phyloP scores from a whole-genome alignment of 805 yeast species.

The Saccharomycopsis fibuligera region DNA sequence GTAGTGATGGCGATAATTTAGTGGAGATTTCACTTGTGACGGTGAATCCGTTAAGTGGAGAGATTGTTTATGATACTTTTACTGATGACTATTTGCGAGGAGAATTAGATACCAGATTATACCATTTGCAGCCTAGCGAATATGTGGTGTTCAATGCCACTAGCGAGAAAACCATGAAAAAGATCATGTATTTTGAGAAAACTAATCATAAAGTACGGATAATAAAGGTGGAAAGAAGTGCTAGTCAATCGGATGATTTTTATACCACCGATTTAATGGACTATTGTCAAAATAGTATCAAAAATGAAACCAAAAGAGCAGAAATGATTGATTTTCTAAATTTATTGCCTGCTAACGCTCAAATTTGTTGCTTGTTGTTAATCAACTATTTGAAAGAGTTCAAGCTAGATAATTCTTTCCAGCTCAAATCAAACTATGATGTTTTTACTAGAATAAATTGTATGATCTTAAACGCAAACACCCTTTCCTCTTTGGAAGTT shows the following conservation, averaged over 20 bases:
- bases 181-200: constrained; percentile 2
- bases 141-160: constrained; percentile 42
- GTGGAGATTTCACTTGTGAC: constrained; percentile 45
- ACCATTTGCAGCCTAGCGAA: constrained; percentile 75
- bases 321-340: constrained; percentile 3
- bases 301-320: background rate
- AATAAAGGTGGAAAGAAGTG: constrained; percentile 6
- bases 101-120: constrained; percentile 66
- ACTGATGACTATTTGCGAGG: constrained; percentile 49
- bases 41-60: constrained; percentile 69
- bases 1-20: constrained; percentile 2
- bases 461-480: constrained; percentile 56
- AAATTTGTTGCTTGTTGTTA: constrained; percentile 40
- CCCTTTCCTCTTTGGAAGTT: constrained; percentile 68
- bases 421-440: constrained; percentile 42
- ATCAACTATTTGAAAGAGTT: constrained; percentile 57
- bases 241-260: background rate
- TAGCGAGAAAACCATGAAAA: constrained; percentile 12
- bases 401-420: constrained; percentile 49
- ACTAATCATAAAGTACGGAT: constrained; percentile 7
- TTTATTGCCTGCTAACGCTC: constrained; percentile 15
- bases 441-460: constrained; percentile 42
- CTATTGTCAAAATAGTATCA: background rate
- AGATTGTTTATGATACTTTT: constrained; percentile 66
- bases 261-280: background rate